A percentile compares a stretch with the other conserved stretches of the same genome.
Conservation (phyloP, 176 grass and related monocot species). For the Elaeis guineensis region DNA sequence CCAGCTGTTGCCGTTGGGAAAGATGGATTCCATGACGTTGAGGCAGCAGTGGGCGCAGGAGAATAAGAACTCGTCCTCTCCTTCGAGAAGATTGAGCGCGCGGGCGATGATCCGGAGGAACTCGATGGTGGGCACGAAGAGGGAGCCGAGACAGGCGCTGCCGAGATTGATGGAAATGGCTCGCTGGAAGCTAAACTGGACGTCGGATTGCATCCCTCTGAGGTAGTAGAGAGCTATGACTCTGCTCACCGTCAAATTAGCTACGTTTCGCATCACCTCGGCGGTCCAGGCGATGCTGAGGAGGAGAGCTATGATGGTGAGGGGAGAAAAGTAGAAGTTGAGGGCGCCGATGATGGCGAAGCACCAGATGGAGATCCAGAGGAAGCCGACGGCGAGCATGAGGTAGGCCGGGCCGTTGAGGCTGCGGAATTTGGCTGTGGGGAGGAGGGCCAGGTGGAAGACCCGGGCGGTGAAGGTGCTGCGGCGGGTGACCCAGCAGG, state of each 20-base stretch:
- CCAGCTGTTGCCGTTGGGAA: conserved; percentile 93
- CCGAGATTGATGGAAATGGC: conserved; percentile 76
- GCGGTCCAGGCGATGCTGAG: conserved; percentile 83
- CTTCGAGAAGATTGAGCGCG: conserved; percentile 87
- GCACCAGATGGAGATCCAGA: conserved; percentile 88
- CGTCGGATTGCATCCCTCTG: conserved; percentile 91
- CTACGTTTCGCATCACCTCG: conserved; percentile 97
- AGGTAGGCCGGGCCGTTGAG: conserved; percentile 84
- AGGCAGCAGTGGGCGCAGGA: conserved; percentile 97
- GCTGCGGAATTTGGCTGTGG: conserved; percentile 56
- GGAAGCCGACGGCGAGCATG: conserved; percentile 70
- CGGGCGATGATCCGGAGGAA: conserved; percentile 76
- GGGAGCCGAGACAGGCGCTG: conserved; percentile 88
- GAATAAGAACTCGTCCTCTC: conserved; percentile 99
- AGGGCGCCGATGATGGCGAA: conserved; percentile 74
- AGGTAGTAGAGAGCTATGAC: conserved; percentile 98
- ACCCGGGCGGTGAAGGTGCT: conserved; percentile 49
- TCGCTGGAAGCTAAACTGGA: conserved; percentile 95
- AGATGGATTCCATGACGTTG: conserved; percentile 81
- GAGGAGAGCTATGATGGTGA: conserved; percentile 70
- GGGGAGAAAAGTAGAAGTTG: conserved; percentile 56
- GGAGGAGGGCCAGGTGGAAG: conserved; percentile 50
- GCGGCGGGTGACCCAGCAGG: conserved; percentile 81
- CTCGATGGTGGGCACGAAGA: conserved; percentile 89
- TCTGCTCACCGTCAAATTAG: conserved; percentile 81